These are phyloP conservation scores for Microdochium nivale DNA, from an alignment of 2,329 filamentous ascomycete genomes.

Conservation along the genomic window DNA sequence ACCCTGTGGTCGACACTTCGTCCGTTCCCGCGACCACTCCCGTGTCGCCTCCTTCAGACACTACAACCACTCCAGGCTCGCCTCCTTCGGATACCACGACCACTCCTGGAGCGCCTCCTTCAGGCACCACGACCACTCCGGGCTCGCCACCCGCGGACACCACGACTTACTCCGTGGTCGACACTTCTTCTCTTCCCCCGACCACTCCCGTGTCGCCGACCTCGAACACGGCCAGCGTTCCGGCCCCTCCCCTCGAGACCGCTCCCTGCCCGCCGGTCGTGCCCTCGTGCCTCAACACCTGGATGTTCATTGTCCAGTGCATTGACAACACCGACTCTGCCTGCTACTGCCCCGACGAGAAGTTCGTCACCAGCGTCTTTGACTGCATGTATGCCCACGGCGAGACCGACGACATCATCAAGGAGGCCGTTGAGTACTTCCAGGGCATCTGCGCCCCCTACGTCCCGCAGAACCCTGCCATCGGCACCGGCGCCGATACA, in stretches of 20 bases:
- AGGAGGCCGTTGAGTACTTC: slow-evolving; percentile 71
- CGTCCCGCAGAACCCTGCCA: slow-evolving; percentile 70
- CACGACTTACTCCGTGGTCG: slow-evolving; percentile 53
- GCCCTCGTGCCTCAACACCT: slow-evolving; percentile 87
- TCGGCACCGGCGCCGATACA: slow-evolving; percentile 66
- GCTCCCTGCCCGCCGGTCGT: slow-evolving; percentile 61
- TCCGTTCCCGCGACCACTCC: no score
- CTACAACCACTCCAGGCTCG: no score
- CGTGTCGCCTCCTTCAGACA: no score
- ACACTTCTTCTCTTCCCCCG: slow-evolving; percentile 13
- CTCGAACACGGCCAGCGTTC: slow-evolving; percentile 2
- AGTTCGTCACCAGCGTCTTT: slow-evolving; percentile 73
- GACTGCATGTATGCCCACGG: slow-evolving; percentile 74
- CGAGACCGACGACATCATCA: slow-evolving; percentile 54
- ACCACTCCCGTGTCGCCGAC: slow-evolving; percentile 8
- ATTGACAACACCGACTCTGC: slow-evolving; percentile 70
- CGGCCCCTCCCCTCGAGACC: slow-evolving; percentile 23
- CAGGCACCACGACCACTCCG: no score
- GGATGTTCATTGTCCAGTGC: slow-evolving; percentile 68
- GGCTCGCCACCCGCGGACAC: slow-evolving; percentile 21
- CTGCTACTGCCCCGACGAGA: slow-evolving; percentile 79
- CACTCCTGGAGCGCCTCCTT: no score
- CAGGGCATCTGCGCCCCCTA: slow-evolving; percentile 81
- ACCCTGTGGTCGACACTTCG: no score
- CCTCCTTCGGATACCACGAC: no score